A percentile compares a stretch with the other conserved stretches of the same genome.
phyloP scores from a whole-genome alignment of 352 stramenopile genomes.

The Phytophthora macrochlamydospora region DNA sequence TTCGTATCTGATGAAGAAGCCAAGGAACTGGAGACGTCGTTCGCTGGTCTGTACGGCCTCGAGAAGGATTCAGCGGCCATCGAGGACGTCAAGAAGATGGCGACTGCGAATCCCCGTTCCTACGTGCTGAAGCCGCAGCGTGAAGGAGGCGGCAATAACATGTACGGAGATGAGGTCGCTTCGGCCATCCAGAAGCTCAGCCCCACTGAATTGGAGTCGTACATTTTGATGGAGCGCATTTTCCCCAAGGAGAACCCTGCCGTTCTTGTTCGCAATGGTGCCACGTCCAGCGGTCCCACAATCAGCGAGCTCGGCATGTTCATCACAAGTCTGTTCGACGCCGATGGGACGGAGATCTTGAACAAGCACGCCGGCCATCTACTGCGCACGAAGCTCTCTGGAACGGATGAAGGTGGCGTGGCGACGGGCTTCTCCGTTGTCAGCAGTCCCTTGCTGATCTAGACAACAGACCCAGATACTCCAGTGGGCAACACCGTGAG shows the following conservation, averaged over 20 bases:
- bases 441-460: constrained; percentile 89
- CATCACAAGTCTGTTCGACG: constrained; percentile 85
- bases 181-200: constrained; percentile 82
- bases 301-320: constrained; percentile 97
- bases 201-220: constrained; percentile 78
- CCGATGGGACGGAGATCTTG: constrained; percentile 79
- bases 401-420: constrained; percentile 97
- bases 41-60: constrained; percentile 95
- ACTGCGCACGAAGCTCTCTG: constrained; percentile 94
- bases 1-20: constrained; percentile 87
- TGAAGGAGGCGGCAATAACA: constrained; percentile 98
- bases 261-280: constrained; percentile 82
- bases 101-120: constrained; percentile 57
- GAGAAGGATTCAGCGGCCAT: constrained; percentile 81
- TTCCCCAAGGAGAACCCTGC: constrained; percentile 88
- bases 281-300: constrained; percentile 75
- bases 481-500: neutral
- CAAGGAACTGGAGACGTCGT: constrained; percentile 85
- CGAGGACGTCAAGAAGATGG: constrained; percentile 77
- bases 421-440: constrained; percentile 94
- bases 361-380: constrained; percentile 96
- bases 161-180: constrained; percentile 94
- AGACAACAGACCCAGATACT: constrained; percentile 23
- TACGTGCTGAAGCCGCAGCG: constrained; percentile 99
- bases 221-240: constrained; percentile 98